Evolutionary conservation across 257 asterid species (phyloP).

Genomic region (Sherardia arvensis): DNA sequence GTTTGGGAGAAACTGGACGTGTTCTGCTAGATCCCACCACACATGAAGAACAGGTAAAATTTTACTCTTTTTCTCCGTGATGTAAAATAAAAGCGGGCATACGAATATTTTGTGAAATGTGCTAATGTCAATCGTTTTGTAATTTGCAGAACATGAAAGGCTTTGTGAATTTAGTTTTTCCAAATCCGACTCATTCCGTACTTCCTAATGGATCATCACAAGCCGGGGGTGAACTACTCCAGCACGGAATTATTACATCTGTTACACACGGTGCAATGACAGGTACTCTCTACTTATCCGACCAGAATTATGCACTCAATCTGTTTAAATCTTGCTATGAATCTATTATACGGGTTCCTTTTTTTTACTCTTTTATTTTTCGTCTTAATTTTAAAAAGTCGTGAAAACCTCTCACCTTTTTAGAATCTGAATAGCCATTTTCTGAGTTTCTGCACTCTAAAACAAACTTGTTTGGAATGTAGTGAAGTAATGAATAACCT

Average conservation of each 20-base stretch:
- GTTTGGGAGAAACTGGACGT: conserved; percentile 52
- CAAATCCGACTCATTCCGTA: conserved; percentile 51
- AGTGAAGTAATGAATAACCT: background rate
- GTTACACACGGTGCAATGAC: conserved; percentile 69
- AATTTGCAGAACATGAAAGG: conserved; percentile 76
- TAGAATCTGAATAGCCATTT: background rate
- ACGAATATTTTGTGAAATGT: background rate
- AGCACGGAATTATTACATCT: conserved; percentile 64
- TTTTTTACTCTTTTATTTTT: too few relatives aligned
- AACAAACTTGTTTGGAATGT: background rate
- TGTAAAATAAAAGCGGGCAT: background rate
- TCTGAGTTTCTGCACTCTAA: background rate
- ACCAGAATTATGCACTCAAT: background rate
- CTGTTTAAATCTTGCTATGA: background rate
- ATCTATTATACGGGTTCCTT: too few relatives aligned
- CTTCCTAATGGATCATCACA: conserved; percentile 40
- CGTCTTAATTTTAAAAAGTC: too few relatives aligned
- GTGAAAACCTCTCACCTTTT: background rate
- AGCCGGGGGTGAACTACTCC: conserved; percentile 30
- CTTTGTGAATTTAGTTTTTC: conserved; percentile 61
- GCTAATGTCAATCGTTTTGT: background rate
- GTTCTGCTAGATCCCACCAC: conserved; percentile 71
- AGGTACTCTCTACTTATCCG: conserved; percentile 29
- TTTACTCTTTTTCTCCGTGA: conserved; percentile 1
- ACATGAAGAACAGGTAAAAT: conserved; percentile 70